Evolutionary conservation across 2,329 filamentous ascomycete genomes (phyloP).

Genomic region (Botrytis aclada): DNA sequence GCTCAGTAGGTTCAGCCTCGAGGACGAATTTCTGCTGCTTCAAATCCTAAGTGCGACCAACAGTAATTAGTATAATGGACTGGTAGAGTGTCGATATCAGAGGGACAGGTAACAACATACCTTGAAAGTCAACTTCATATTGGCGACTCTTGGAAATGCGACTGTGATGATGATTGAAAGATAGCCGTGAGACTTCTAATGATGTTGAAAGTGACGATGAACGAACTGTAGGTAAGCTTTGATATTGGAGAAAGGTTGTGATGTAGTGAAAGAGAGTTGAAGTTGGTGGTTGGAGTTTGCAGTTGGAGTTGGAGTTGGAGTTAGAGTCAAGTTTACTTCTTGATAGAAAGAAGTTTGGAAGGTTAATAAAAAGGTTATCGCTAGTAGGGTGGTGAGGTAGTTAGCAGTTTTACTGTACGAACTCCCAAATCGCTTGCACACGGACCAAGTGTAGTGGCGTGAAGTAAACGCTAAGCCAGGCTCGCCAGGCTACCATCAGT

Average conservation of each 20-base stretch:
- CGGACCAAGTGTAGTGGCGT: slow-evolving; percentile 12
- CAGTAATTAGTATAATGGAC: slow-evolving; percentile 27
- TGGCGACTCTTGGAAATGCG: slow-evolving; percentile 38
- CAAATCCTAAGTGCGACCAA: slow-evolving; percentile 66
- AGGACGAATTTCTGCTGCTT: slow-evolving; percentile 98
- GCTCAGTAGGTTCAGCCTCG: slow-evolving; percentile 89
- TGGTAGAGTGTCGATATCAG: slow-evolving; percentile 25
- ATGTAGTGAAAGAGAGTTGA: no score
- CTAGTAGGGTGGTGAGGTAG: background rate
- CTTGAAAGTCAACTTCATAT: slow-evolving; percentile 72
- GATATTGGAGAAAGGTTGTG: background rate
- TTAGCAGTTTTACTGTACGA: background rate
- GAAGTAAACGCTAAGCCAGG: slow-evolving; percentile 2
- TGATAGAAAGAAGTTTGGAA: slow-evolving; percentile 7
- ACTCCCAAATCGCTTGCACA: slow-evolving; percentile 5
- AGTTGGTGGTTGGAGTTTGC: no score
- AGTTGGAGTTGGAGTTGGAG: background rate
- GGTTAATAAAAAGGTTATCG: background rate
- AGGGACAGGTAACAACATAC: slow-evolving; percentile 41
- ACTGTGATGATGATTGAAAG: background rate
- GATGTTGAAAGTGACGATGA: background rate
- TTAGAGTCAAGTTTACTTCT: background rate
- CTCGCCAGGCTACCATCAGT: slow-evolving; percentile 10
- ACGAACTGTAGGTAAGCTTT: background rate
- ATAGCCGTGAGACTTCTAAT: background rate